These are phyloP conservation scores for Mortierella sp. DNA, from an alignment of 371 early-diverging fungal genomes.

Conservation along the genomic window DNA sequence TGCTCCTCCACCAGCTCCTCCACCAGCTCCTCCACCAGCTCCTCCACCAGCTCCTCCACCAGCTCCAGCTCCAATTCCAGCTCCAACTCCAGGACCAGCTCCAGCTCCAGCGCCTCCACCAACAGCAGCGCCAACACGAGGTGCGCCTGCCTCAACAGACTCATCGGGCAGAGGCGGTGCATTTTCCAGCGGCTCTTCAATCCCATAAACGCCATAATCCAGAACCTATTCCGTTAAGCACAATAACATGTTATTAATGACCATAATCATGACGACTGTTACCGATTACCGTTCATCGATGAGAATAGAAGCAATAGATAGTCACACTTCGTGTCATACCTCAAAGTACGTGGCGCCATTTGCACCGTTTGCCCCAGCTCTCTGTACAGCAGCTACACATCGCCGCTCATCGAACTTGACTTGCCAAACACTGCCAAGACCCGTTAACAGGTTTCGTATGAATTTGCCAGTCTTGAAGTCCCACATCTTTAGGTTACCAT, in stretches of 20 bases:
- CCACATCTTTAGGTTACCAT: conserved; percentile 96
- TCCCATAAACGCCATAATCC: conserved; percentile 65
- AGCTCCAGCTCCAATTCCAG: neutral
- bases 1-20: conserved; percentile 2
- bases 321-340: conserved; percentile 24
- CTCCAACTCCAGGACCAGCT: conserved; percentile 3
- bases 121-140: conserved; percentile 12
- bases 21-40: neutral
- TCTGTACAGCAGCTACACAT: conserved; percentile 90
- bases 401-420: conserved; percentile 89
- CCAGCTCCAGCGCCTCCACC: conserved; percentile 3
- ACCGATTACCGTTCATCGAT: neutral
- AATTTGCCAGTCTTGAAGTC: conserved; percentile 85
- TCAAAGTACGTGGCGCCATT: conserved; percentile 64
- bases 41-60: conserved; percentile 9
- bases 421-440: conserved; percentile 91
- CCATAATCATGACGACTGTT: neutral
- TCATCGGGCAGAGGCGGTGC: conserved; percentile 50
- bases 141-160: conserved; percentile 14
- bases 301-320: neutral
- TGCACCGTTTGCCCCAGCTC: conserved; percentile 55
- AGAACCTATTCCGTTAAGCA: conserved; percentile 34
- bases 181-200: conserved; percentile 59
- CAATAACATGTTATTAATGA: neutral
- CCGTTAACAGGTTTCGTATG: conserved; percentile 80